Evolutionary conservation across 331 rosid genomes (phyloP).

Genomic region (Acacia concinna): DNA sequence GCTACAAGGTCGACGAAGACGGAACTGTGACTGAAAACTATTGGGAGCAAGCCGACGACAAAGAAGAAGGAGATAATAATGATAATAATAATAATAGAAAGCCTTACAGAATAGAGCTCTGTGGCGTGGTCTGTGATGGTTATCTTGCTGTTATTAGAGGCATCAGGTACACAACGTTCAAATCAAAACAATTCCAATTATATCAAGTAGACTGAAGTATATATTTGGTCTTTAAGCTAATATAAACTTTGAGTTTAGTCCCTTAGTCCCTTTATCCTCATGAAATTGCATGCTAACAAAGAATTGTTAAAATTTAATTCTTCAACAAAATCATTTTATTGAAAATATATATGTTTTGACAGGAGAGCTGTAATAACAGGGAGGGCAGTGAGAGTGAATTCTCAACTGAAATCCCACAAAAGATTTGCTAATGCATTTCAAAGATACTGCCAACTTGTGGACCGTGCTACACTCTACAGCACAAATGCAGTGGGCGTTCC

Average conservation of each 20-base stretch:
- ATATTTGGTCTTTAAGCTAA: too few species aligned
- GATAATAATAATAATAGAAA: slow-evolving; percentile 21
- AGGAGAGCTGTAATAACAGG: slow-evolving; percentile 81
- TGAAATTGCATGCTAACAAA: too few species aligned
- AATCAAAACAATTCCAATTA: neutral
- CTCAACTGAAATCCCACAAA: slow-evolving; percentile 86
- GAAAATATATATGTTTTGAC: slow-evolving; percentile 7
- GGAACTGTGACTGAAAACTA: slow-evolving; percentile 68
- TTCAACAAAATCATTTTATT: too few species aligned
- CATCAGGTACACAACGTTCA: slow-evolving; percentile 50
- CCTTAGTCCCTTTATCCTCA: too few species aligned
- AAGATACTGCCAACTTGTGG: slow-evolving; percentile 73
- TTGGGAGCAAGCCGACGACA: slow-evolving; percentile 65
- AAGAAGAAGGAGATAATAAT: slow-evolving; percentile 36
- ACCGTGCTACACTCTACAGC: slow-evolving; percentile 66
- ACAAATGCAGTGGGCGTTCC: slow-evolving; percentile 58
- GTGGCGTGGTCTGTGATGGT: slow-evolving; percentile 93
- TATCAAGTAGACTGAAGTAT: too few species aligned
- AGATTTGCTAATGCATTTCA: slow-evolving; percentile 81
- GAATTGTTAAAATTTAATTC: too few species aligned
- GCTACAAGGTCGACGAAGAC: slow-evolving; percentile 66
- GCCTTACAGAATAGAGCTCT: slow-evolving; percentile 86
- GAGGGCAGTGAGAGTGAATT: slow-evolving; percentile 88
- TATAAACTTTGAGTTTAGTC: too few species aligned
- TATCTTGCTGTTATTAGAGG: slow-evolving; percentile 89